These are phyloP conservation scores for Hyphodiscus hymeniophilus DNA, from an alignment of 495 filamentous ascomycete genomes.

Conservation along the genomic window DNA sequence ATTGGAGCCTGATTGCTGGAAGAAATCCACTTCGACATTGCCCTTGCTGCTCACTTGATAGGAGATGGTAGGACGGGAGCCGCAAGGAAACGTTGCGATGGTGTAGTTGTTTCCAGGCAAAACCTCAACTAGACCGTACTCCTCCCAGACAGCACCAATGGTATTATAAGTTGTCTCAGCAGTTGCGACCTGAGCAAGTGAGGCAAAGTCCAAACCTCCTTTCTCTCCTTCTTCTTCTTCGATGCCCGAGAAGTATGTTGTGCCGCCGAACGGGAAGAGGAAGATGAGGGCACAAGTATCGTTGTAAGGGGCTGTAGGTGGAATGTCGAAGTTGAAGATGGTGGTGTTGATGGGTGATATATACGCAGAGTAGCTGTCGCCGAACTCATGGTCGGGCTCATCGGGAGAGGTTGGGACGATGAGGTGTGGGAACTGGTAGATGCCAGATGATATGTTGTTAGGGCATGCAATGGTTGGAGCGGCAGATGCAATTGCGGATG, in stretches of 20 bases:
- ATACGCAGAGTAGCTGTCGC: slow-evolving; percentile 46
- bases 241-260: slow-evolving; percentile 46
- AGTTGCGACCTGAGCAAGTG: slow-evolving; percentile 32
- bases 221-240: slow-evolving; percentile 13
- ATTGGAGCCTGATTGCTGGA: slow-evolving; percentile 54
- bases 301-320: slow-evolving; percentile 26
- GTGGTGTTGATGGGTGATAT: slow-evolving; percentile 47
- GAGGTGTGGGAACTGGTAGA: slow-evolving; percentile 55
- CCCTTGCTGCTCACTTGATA: slow-evolving; percentile 42
- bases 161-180: slow-evolving; percentile 43
- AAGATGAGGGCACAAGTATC: slow-evolving; percentile 60
- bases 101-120: slow-evolving; percentile 48
- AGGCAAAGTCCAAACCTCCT: slow-evolving; percentile 46
- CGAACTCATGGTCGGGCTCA: slow-evolving; percentile 40
- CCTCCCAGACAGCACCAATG: slow-evolving; percentile 34
- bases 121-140: slow-evolving; percentile 41
- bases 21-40: slow-evolving; percentile 49
- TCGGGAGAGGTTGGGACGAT: slow-evolving; percentile 56
- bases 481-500: background rate
- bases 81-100: slow-evolving; percentile 48
- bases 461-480: slow-evolving; percentile 7
- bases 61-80: slow-evolving; percentile 39
- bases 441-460: slow-evolving; percentile 24
- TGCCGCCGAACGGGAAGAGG: slow-evolving; percentile 34
- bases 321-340: slow-evolving; percentile 66